Conservation (phyloP, 2,329 filamentous ascomycete genomes). For the Camptophora hylomeconis region DNA sequence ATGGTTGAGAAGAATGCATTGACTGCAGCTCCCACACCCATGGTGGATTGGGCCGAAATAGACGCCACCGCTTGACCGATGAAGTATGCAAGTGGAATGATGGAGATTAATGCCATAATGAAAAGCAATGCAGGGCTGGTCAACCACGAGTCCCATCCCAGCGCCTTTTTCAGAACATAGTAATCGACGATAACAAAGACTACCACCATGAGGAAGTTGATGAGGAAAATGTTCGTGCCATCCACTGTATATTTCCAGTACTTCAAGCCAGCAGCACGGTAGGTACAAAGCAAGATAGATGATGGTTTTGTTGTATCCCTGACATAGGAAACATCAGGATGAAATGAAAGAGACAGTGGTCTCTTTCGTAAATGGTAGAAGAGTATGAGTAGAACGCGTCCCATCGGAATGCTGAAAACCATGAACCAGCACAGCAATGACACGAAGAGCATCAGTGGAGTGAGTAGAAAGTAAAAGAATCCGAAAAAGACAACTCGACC, state of each 20-base stretch:
- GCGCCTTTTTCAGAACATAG: conserved; percentile 55
- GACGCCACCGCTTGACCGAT: conserved; percentile 97
- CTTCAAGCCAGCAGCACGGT: conserved; percentile 81
- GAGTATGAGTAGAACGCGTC: conserved; percentile 78
- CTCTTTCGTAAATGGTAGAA: conserved; percentile 87
- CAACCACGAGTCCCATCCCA: conserved; percentile 59
- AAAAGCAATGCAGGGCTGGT: conserved; percentile 83
- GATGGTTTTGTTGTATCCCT: conserved; percentile 59
- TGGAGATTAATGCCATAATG: conserved; percentile 68
- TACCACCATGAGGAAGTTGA: conserved; percentile 92
- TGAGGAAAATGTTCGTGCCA: conserved; percentile 96
- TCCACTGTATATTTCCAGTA: conserved; percentile 99
- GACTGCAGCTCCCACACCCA: conserved; percentile 92
- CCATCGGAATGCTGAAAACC: conserved; percentile 98
- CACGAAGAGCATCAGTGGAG: conserved; percentile 71
- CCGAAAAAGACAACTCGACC: conserved; percentile 91
- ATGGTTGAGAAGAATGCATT: conserved; percentile 98
- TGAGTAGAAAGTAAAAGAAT: conserved; percentile 89
- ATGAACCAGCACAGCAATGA: conserved; percentile 88
- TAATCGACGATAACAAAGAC: conserved; percentile 91
- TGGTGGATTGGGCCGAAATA: conserved; percentile 95
- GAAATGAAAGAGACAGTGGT: conserved; percentile 83
- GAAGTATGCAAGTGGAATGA: conserved; percentile 94
- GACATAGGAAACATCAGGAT: conserved; percentile 67
- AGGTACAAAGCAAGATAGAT: conserved; percentile 89